phyloP scores from a whole-genome alignment of 768 basidiomycete genomes.

The Naganishia vishniacii region DNA sequence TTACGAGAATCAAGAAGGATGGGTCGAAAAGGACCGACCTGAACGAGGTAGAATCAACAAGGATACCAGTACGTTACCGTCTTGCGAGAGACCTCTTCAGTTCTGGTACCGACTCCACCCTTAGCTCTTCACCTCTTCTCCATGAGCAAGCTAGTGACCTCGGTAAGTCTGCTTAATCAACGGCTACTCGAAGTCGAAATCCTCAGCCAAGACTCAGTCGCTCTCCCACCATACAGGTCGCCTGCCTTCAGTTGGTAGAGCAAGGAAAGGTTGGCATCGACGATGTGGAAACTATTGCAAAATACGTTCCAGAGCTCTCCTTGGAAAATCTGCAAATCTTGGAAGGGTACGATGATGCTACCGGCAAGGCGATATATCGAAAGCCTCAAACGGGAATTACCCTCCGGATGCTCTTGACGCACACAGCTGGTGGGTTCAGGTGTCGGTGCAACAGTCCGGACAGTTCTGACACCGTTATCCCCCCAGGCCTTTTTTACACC shows the following conservation, averaged over 20 bases:
- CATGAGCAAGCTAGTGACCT: conserved; percentile 41
- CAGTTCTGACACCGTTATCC: not conserved
- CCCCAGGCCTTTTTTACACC: conserved; percentile 34
- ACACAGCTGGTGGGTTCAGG: conserved; percentile 36
- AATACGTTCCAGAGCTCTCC: conserved; percentile 35
- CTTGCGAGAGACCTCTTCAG: not conserved
- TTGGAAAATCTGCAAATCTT: conserved; percentile 31
- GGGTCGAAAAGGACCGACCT: conserved; percentile 1
- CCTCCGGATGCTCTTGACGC: conserved; percentile 40
- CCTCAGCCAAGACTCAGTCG: not conserved
- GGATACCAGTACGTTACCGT: not conserved
- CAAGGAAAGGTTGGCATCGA: conserved; percentile 36
- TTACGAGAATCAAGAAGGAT: conserved; percentile 33
- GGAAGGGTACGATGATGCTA: conserved; percentile 33
- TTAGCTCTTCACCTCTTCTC: conserved; percentile 38
- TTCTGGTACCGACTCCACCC: not conserved
- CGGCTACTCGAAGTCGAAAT: not conserved
- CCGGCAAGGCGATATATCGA: conserved; percentile 22
- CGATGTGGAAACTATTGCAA: conserved; percentile 31
- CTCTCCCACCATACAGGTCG: conserved; percentile 27
- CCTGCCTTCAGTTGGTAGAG: conserved; percentile 42
- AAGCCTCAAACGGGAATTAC: conserved; percentile 37
- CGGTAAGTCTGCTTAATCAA: conserved; percentile 27
- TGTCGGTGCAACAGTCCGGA: not conserved
- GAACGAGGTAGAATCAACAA: conserved; percentile 10